These are phyloP conservation scores for Trametes polyzona DNA, from an alignment of 1,284 basidiomycete species.

Conservation along the genomic window DNA sequence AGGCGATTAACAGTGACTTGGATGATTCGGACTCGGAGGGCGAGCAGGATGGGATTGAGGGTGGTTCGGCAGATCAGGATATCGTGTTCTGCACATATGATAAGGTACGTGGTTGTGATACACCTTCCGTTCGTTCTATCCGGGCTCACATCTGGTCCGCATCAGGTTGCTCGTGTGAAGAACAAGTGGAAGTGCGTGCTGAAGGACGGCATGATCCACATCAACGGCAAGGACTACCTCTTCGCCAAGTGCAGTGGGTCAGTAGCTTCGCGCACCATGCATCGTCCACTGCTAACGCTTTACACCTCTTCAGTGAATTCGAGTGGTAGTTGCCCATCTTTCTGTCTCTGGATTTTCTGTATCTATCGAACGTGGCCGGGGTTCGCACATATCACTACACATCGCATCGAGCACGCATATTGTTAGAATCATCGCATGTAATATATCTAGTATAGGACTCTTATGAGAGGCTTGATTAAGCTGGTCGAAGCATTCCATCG, in stretches of 20 bases:
- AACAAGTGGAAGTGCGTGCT: slow-evolving; percentile 99
- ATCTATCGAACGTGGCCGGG: slow-evolving; percentile 7
- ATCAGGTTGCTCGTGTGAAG: slow-evolving; percentile 96
- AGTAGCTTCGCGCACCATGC: slow-evolving; percentile 27
- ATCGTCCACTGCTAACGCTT: neutral
- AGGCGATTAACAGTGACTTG: slow-evolving; percentile 95
- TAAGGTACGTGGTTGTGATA: slow-evolving; percentile 69
- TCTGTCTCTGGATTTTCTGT: slow-evolving; percentile 7
- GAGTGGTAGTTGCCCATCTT: slow-evolving; percentile 27
- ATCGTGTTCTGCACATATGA: slow-evolving; percentile 99
- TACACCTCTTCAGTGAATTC: slow-evolving; percentile 25
- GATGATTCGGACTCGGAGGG: slow-evolving; percentile 91
- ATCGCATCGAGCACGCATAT: slow-evolving; percentile 25
- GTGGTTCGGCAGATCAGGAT: slow-evolving; percentile 76
- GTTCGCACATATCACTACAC: slow-evolving; percentile 19
- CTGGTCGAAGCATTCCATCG: too few species aligned
- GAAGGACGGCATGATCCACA: slow-evolving; percentile 97
- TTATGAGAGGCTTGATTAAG: neutral
- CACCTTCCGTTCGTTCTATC: too few species aligned
- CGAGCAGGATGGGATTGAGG: slow-evolving; percentile 76
- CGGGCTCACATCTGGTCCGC: too few species aligned
- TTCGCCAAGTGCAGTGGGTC: slow-evolving; percentile 95
- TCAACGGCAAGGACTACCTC: slow-evolving; percentile 96
- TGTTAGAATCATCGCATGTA: slow-evolving; percentile 17
- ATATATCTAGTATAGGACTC: slow-evolving; percentile 13